Conservation (phyloP, 129 eudicot genomes). For the Silybum marianum region DNA sequence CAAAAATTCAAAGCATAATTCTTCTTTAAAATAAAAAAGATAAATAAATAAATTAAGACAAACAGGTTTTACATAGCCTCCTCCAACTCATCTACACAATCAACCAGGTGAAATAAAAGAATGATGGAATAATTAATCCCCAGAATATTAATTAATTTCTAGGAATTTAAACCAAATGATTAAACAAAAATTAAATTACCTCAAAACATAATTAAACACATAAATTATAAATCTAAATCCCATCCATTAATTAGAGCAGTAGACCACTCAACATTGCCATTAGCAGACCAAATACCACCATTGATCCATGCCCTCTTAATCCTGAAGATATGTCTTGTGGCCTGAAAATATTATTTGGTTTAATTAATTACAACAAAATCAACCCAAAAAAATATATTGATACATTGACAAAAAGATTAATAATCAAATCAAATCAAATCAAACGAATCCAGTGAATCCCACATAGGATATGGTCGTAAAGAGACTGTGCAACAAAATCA, state of each 20-base stretch:
- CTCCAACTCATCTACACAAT: slow-evolving; percentile 14
- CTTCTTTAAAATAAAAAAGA: background rate
- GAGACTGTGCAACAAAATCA: background rate
- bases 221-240: slow-evolving; percentile 19
- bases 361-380: background rate
- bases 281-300: slow-evolving; percentile 28
- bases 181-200: slow-evolving; percentile 31
- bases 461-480: background rate
- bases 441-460: background rate
- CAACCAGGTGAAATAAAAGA: slow-evolving; percentile 37
- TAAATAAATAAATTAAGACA: background rate
- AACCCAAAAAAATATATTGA: too few species aligned
- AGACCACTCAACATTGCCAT: slow-evolving; percentile 30
- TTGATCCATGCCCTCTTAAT: slow-evolving; percentile 28
- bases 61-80: slow-evolving; percentile 19
- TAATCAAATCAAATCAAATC: background rate
- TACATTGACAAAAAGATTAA: too few species aligned
- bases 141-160: slow-evolving; percentile 17
- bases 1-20: background rate
- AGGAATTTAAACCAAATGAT: slow-evolving; percentile 18
- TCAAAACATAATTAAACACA: slow-evolving; percentile 9
- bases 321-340: slow-evolving; percentile 61
- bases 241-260: slow-evolving; percentile 13
- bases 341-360: slow-evolving; percentile 30
- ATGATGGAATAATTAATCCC: slow-evolving; percentile 31